Evolutionary conservation across 192 early-diverging fungal genomes (phyloP), one percentile per base, ranked within the genome.

Genomic region (Umbelopsis ramanniana): DNA sequence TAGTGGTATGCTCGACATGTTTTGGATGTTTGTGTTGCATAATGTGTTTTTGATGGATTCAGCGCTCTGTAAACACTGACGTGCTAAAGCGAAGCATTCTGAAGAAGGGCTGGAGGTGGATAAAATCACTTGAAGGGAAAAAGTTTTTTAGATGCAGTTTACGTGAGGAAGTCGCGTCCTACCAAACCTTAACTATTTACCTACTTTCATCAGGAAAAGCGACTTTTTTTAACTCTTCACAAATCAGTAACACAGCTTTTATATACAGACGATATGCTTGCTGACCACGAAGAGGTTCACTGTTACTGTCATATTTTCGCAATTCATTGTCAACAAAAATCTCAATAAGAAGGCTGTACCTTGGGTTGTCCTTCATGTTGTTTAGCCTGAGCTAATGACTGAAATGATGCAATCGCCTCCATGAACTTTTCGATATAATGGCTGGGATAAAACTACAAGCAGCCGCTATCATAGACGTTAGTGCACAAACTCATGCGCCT

Each of bases 121-220:
- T 6, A 29, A 7, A 43, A 43, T 5, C 6, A 7, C 40, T 43
- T 43, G 8, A 43, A 43, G 6, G 6, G 6, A 11, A 11, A 43
- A 12, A 12, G 6, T 2, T 6, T 43, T 43, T 11, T 11, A 43
- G 40, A 43, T 43, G 11, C 6, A 11, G 40, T 43, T 3, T 43
- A 12, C 40, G 0, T 43, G 11, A 11, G 40, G 40, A 7, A 12
- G 6, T 43, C 8, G 8, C 11, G 40, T 43, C 40, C 40, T 4
- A 12, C 40, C 6, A 43, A 43, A 6, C 11, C 11, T 11, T 43
- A 11, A 12, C 40, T 43, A 43, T 43, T 22, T 43, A 79, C 77
- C 73, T 78, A 81, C 85, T 77, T 68, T 87, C 76, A 72, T 84
- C 78, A 63, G 83, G 71, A 68, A 84, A 84, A 72, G 81, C 81